Base-by-base conservation (phyloP, 1,284 basidiomycete species). In the Sporisorium iseilematis-ciliati region DNA sequence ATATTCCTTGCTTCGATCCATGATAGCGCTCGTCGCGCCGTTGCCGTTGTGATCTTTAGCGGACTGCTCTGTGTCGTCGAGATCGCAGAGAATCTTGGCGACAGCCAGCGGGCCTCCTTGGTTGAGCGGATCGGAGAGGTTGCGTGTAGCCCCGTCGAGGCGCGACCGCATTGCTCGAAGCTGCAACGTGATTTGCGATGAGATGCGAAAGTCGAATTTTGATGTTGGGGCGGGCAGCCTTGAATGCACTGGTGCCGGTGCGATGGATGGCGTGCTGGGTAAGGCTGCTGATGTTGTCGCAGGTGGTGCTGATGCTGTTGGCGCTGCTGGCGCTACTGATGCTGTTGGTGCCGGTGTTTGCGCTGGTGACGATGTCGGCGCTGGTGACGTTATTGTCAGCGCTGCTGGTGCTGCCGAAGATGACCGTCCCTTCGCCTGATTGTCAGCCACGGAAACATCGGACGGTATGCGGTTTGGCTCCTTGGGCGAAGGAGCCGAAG, bases 181-280 rank as follows among this genome's bases (percentile, higher is more conserved):
- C 35, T 86, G 84, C 10, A 81, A 62, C 49, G 86, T 85, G 58
- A 82, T 54, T 12, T 55, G 48, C n/a, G 59, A 70, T 2, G 73
- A 53, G 64, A 70, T 66, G 40, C 64, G 57, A 25, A 75, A 70
- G 31, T 64, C 50, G 26, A 75, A 70, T 3, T 43, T 40, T 3
- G 59, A 54, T 7, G 45, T 40, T n/a, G 65, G 65, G 16, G 41
- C 35, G 40, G 26, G 20, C 16, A 52, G 14, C n/a, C 23, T 55
- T n/a, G 40, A 21, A 20, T 41, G 21, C 20, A 35, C 20, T 8
- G 18, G 23, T 14, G 20, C 5, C n/a, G 11, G 7, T 1, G 14
- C 26, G 45, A 33, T 18, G 1, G 20, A n/a, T 26, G 45, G 12
- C 18, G 31, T 12, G 46, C 31, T 38, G 14, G 35, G 14, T 16